A percentile compares a stretch with the other conserved stretches of the same genome.
phyloP scores from a whole-genome alignment of 1,284 basidiomycete species.

The Rhodotorula sp. region DNA sequence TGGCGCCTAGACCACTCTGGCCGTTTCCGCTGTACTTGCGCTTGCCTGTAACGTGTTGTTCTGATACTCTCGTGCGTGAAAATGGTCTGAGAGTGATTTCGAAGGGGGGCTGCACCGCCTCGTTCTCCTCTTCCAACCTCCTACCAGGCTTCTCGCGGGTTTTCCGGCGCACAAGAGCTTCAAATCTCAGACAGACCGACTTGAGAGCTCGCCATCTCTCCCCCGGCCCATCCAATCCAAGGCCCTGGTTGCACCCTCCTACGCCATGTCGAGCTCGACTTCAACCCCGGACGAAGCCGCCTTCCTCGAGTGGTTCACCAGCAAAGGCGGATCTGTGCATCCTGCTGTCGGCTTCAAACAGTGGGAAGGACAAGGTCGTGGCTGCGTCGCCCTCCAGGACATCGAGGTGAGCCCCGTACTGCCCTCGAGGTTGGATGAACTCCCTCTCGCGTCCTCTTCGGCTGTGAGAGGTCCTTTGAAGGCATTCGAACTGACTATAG shows the following conservation, averaged over 20 bases:
- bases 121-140: background rate
- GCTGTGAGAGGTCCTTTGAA: background rate
- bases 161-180: no score
- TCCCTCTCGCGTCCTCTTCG: background rate
- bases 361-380: slow-evolving; percentile 63
- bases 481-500: background rate
- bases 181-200: no score
- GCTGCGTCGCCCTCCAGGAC: slow-evolving; percentile 66
- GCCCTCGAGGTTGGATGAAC: background rate
- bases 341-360: slow-evolving; percentile 54
- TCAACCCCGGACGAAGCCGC: slow-evolving; percentile 9
- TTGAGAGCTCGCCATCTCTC: no score
- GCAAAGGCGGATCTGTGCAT: slow-evolving; percentile 48
- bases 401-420: slow-evolving; percentile 60
- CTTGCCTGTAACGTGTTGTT: no score
- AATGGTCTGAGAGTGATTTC: background rate
- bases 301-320: slow-evolving; percentile 51
- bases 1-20: background rate
- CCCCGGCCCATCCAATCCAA: background rate
- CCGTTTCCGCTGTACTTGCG: no score
- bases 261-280: slow-evolving; percentile 8
- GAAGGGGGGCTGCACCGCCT: background rate
- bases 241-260: background rate
- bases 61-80: no score
- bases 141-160: no score